phyloP scores from a whole-genome alignment of 208 protist genomes.

The Trypanosoma lewisi region DNA sequence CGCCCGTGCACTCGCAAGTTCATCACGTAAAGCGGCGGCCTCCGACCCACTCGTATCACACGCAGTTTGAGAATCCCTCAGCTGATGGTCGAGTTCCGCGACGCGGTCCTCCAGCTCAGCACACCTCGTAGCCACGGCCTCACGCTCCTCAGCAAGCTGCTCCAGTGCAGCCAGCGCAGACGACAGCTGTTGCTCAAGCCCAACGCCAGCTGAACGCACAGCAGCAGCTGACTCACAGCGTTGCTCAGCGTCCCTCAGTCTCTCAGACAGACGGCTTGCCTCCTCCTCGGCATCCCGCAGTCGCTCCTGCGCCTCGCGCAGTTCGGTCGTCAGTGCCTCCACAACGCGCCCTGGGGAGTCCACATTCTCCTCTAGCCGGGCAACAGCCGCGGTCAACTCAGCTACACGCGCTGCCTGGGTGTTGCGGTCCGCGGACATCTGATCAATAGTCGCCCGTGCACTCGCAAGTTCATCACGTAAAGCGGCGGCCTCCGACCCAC shows the following conservation, averaged over 20 bases:
- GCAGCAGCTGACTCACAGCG: slow-evolving; percentile 6
- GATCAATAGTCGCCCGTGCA: not conserved
- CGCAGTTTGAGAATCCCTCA: slow-evolving; percentile 3
- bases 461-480: slow-evolving; percentile 6
- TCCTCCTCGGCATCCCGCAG: slow-evolving; percentile 22
- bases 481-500: not conserved
- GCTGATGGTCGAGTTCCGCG: not conserved
- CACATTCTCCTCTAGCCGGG: not conserved
- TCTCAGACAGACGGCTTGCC: slow-evolving; percentile 12
- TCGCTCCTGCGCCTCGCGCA: slow-evolving; percentile 17
- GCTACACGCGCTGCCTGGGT: slow-evolving; percentile 6
- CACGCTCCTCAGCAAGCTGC: slow-evolving; percentile 27
- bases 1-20: not conserved
- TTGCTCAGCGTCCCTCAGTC: slow-evolving; percentile 20
- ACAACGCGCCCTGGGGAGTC: not conserved
- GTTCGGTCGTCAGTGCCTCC: slow-evolving; percentile 9
- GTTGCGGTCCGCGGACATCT: too few relatives aligned
- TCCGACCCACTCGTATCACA: not conserved
- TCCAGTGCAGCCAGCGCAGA: slow-evolving; percentile 21
- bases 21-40: not conserved
- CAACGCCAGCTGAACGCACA: not conserved
- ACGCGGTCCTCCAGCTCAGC: slow-evolving; percentile 21
- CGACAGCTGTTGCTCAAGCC: slow-evolving; percentile 17
- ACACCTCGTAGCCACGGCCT: slow-evolving; percentile 28
- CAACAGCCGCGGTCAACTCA: not conserved